Conservation (phyloP, 1,139 yeast species). For the Protomyces gravidus region DNA sequence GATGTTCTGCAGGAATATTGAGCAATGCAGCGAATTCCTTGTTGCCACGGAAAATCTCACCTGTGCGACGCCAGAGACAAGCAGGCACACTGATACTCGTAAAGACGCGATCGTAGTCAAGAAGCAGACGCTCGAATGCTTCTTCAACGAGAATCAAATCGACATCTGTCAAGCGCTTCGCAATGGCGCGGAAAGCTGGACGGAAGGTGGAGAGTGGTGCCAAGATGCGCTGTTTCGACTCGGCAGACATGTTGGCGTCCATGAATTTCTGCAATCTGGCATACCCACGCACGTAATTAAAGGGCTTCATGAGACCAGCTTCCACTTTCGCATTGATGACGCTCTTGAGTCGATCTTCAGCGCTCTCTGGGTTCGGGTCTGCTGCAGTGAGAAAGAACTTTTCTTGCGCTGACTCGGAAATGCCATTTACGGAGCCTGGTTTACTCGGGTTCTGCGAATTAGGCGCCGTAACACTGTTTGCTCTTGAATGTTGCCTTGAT, state of each 20-base stretch:
- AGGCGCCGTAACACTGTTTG: constrained; percentile 16
- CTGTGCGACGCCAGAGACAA: constrained; percentile 95
- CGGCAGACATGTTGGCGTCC: constrained; percentile 86
- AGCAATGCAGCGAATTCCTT: constrained; percentile 94
- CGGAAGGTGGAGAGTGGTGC: constrained; percentile 82
- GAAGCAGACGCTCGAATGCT: constrained; percentile 84
- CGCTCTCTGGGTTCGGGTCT: constrained; percentile 84
- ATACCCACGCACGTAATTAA: constrained; percentile 90
- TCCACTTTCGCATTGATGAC: constrained; percentile 94
- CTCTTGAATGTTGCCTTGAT: neutral
- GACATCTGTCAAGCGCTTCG: constrained; percentile 82
- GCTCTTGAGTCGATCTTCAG: constrained; percentile 87
- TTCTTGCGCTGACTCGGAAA: constrained; percentile 73
- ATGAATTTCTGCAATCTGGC: constrained; percentile 83
- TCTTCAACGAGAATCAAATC: constrained; percentile 92
- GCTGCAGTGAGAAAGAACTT: constrained; percentile 95
- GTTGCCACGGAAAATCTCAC: constrained; percentile 91
- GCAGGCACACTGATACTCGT: constrained; percentile 98
- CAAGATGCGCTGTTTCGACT: constrained; percentile 79
- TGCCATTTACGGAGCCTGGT: constrained; percentile 6
- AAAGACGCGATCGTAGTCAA: constrained; percentile 91
- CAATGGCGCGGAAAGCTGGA: constrained; percentile 92
- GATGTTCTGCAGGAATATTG: constrained; percentile 85
- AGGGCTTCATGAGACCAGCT: constrained; percentile 90
- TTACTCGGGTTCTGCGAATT: constrained; percentile 21